phyloP scores from a whole-genome alignment of 495 filamentous ascomycete species.

The Clavariopsis aquatica region DNA sequence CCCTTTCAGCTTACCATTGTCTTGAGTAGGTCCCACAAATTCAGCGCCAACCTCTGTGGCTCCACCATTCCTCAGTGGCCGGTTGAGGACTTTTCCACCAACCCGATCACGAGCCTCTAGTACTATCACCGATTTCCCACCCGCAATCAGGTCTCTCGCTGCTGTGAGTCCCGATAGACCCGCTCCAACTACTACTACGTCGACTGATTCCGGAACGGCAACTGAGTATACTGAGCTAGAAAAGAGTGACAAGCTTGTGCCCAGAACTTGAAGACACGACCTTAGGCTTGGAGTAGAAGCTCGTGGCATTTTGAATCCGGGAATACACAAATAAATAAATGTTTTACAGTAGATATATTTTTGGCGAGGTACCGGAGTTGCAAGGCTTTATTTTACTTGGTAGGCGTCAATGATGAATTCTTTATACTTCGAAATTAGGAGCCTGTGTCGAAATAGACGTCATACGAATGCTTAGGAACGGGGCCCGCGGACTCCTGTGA shows the following conservation, averaged over 20 bases:
- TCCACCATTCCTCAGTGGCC: slow-evolving; percentile 12
- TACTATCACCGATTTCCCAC: slow-evolving; percentile 12
- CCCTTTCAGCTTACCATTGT: background rate
- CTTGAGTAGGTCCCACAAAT: slow-evolving; percentile 9
- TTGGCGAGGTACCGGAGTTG: too few relatives aligned
- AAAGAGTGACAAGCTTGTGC: background rate
- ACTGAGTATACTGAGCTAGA: background rate
- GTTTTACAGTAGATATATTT: too few relatives aligned
- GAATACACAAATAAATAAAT: background rate
- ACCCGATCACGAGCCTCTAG: slow-evolving; percentile 1
- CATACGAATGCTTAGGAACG: background rate
- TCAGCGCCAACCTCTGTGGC: slow-evolving; percentile 3
- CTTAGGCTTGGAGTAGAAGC: background rate
- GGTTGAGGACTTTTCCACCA: slow-evolving; percentile 6
- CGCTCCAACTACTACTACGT: slow-evolving; percentile 1
- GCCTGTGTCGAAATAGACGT: too few relatives aligned
- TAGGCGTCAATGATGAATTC: too few relatives aligned
- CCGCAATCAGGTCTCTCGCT: background rate
- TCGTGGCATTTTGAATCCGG: background rate
- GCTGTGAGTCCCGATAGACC: background rate
- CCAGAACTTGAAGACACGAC: background rate
- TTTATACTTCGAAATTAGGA: too few relatives aligned
- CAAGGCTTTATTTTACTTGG: too few relatives aligned
- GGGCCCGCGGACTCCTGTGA: background rate
- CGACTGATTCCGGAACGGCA: background rate